Evolutionary conservation across 345 rosid species (phyloP).

Genomic region (Mangifera indica): DNA sequence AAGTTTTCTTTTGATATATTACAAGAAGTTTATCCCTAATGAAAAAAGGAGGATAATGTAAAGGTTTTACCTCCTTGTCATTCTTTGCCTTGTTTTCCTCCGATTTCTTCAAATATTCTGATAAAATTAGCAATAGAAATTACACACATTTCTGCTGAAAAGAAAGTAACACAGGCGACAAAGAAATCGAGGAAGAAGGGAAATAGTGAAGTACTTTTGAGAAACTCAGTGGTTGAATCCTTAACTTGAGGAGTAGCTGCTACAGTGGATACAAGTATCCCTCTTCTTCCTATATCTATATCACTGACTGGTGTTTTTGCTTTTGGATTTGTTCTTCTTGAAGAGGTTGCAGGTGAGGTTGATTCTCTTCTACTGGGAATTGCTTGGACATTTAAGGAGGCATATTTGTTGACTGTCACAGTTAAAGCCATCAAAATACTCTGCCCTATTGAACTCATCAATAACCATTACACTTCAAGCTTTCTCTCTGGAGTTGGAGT

Average conservation of each 20-base stretch:
- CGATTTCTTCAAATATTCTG: constrained; percentile 82
- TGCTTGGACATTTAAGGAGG: constrained; percentile 74
- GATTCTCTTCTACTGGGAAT: constrained; percentile 49
- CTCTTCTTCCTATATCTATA: constrained; percentile 49
- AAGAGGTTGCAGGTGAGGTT: constrained; percentile 14
- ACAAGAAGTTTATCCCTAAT: too few species aligned
- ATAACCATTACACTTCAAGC: constrained; percentile 16
- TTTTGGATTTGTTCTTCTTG: constrained; percentile 1
- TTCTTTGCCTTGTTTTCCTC: constrained; percentile 80
- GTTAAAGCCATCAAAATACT: constrained; percentile 88
- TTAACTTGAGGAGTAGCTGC: constrained; percentile 48
- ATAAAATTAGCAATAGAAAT: not conserved
- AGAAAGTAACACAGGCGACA: not conserved
- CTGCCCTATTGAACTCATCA: constrained; percentile 58
- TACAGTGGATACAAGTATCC: constrained; percentile 49
- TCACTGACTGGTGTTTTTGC: constrained; percentile 17
- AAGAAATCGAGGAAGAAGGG: not conserved
- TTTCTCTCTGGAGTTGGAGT: constrained; percentile 9
- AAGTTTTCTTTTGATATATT: too few species aligned
- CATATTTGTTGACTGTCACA: constrained; percentile 80
- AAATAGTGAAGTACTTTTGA: constrained; percentile 43
- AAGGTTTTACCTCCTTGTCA: constrained; percentile 69
- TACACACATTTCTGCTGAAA: not conserved
- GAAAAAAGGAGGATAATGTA: not conserved
- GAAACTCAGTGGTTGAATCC: constrained; percentile 59